These are phyloP conservation scores for Patellifolia procumbens DNA, from an alignment of 179 eudicot genomes.

Conservation along the genomic window DNA sequence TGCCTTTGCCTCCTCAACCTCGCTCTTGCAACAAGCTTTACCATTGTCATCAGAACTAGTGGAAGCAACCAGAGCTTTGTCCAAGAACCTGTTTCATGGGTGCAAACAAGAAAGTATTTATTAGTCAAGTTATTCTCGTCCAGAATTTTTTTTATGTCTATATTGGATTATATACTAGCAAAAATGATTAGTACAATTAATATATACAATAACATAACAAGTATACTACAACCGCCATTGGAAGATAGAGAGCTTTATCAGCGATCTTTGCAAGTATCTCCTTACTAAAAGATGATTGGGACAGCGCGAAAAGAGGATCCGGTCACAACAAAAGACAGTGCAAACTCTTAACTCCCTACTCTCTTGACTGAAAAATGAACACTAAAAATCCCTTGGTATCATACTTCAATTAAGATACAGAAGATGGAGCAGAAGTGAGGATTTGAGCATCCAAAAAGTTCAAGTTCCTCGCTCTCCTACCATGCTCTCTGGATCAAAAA, in stretches of 20 bases:
- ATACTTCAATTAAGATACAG: neutral
- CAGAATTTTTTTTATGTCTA: neutral
- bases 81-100: constrained; percentile 42
- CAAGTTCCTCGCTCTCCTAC: neutral
- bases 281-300: neutral
- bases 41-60: constrained; percentile 30
- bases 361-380: neutral
- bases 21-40: constrained; percentile 41
- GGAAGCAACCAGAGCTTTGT: constrained; percentile 58
- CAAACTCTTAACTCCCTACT: neutral
- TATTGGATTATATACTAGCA: neutral
- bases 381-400: neutral
- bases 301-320: neutral
- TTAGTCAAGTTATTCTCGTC: neutral
- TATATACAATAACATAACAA: neutral
- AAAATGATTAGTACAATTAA: neutral
- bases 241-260: neutral
- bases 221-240: neutral
- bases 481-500: too few relatives aligned
- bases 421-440: neutral
- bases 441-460: constrained; percentile 1
- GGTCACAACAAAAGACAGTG: neutral
- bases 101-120: neutral
- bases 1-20: constrained; percentile 66
- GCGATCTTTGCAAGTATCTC: neutral